phyloP scores from a whole-genome alignment of 345 rosid species.

The Barbarea vulgaris region DNA sequence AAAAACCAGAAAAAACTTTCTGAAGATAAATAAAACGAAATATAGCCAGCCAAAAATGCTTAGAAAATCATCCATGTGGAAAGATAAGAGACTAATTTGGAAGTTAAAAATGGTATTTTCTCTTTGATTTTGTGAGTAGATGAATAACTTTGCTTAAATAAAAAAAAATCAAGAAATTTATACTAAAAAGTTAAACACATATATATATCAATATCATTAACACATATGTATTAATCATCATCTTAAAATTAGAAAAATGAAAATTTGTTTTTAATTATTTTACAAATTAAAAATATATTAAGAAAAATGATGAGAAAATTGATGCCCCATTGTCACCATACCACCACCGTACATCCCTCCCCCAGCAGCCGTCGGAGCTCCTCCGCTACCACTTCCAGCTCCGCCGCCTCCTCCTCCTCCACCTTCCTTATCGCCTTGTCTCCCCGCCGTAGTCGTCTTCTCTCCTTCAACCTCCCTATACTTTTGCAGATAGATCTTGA shows the following conservation, averaged over 20 bases:
- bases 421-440: slow-evolving; percentile 46
- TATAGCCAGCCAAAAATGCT: too few species aligned
- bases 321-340: slow-evolving; percentile 15
- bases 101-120: too few species aligned
- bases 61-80: too few species aligned
- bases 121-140: too few species aligned
- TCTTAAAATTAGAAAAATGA: neutral
- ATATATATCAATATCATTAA: neutral
- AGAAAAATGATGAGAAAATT: slow-evolving; percentile 17
- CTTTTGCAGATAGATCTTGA: slow-evolving; percentile 69
- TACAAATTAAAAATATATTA: neutral
- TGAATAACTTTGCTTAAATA: too few species aligned
- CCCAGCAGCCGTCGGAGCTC: neutral
- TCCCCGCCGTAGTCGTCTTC: slow-evolving; percentile 46
- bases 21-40: too few species aligned
- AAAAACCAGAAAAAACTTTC: too few species aligned
- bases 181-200: neutral
- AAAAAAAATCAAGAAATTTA: neutral
- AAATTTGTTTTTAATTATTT: neutral
- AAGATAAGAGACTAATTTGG: too few species aligned
- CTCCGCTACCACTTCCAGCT: slow-evolving; percentile 33
- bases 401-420: slow-evolving; percentile 42
- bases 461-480: slow-evolving; percentile 74
- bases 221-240: neutral
- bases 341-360: slow-evolving; percentile 23